Conservation (phyloP, 1,284 basidiomycete species). For the Lignosus rhinocerotis region DNA sequence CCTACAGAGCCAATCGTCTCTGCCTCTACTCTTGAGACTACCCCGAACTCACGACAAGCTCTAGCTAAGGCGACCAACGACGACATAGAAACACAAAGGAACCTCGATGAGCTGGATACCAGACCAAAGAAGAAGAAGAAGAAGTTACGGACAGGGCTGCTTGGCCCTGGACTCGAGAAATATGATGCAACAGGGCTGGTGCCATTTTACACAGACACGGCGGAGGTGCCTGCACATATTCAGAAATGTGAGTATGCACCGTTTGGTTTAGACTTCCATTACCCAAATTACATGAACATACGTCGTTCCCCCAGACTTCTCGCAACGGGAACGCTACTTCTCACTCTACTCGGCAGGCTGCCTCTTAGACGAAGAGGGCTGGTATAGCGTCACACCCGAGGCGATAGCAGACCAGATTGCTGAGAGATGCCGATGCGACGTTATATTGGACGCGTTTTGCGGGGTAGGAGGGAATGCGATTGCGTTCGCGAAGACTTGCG, state of each 20-base stretch:
- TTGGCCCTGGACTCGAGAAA: slow-evolving; percentile 37
- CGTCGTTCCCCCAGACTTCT: slow-evolving; percentile 65
- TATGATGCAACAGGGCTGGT: slow-evolving; percentile 75
- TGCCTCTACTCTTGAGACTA: background rate
- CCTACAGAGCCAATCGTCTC: background rate
- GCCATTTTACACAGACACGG: slow-evolving; percentile 60
- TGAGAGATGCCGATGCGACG: slow-evolving; percentile 83
- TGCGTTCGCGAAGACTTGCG: slow-evolving; percentile 94
- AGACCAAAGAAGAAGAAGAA: slow-evolving; percentile 37
- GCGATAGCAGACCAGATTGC: slow-evolving; percentile 90
- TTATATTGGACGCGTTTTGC: slow-evolving; percentile 91
- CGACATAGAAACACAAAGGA: background rate
- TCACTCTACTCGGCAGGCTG: slow-evolving; percentile 80
- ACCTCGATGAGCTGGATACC: background rate
- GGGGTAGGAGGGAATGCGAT: slow-evolving; percentile 98
- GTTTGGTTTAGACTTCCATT: background rate
- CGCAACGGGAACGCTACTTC: slow-evolving; percentile 81
- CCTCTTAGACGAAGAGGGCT: slow-evolving; percentile 85
- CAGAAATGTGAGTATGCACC: slow-evolving; percentile 70
- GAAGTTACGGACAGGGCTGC: slow-evolving; percentile 30
- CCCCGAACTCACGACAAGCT: background rate
- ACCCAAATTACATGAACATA: slow-evolving; percentile 3
- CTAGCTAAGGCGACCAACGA: background rate
- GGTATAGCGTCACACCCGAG: slow-evolving; percentile 98
- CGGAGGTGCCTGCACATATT: slow-evolving; percentile 74